These are phyloP conservation scores for Hyaloscypha bicolor DNA, from an alignment of 495 filamentous ascomycete species.

Conservation along the genomic window DNA sequence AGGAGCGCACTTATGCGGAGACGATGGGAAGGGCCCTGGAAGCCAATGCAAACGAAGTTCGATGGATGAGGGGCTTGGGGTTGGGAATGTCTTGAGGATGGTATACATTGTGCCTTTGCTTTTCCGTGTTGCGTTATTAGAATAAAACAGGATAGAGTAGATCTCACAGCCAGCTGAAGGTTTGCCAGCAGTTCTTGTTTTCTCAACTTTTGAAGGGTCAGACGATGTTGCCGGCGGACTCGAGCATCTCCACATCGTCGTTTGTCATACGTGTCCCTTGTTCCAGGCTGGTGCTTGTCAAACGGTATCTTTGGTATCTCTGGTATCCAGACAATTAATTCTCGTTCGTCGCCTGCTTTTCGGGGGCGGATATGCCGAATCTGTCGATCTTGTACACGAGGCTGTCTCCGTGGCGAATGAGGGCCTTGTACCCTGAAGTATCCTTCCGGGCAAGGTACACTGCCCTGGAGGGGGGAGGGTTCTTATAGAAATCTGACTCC, in stretches of 20 bases:
- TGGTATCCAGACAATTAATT: not conserved
- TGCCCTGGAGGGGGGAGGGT: not conserved
- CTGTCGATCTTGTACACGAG: not conserved
- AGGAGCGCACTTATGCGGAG: slow-evolving; percentile 62
- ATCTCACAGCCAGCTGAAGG: not conserved
- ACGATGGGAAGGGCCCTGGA: slow-evolving; percentile 76
- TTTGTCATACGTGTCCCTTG: not conserved
- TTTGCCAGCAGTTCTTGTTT: not conserved
- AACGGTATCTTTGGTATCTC: not conserved
- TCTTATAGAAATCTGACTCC: not conserved
- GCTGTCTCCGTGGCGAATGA: not conserved
- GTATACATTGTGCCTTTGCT: slow-evolving; percentile 25
- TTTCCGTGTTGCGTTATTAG: slow-evolving; percentile 29
- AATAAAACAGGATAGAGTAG: slow-evolving; percentile 10
- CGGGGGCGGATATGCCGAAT: not conserved
- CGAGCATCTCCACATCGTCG: not conserved
- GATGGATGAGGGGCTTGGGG: slow-evolving; percentile 73
- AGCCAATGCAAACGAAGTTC: slow-evolving; percentile 79
- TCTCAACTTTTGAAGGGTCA: not conserved
- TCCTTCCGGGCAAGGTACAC: not conserved
- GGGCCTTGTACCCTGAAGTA: not conserved
- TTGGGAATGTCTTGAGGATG: slow-evolving; percentile 32
- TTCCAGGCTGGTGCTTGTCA: not conserved
- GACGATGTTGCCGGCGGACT: not conserved
- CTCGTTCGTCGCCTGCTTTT: not conserved